These are phyloP conservation scores for Pluteus cervinus DNA, from an alignment of 768 basidiomycete genomes.

Conservation along the genomic window DNA sequence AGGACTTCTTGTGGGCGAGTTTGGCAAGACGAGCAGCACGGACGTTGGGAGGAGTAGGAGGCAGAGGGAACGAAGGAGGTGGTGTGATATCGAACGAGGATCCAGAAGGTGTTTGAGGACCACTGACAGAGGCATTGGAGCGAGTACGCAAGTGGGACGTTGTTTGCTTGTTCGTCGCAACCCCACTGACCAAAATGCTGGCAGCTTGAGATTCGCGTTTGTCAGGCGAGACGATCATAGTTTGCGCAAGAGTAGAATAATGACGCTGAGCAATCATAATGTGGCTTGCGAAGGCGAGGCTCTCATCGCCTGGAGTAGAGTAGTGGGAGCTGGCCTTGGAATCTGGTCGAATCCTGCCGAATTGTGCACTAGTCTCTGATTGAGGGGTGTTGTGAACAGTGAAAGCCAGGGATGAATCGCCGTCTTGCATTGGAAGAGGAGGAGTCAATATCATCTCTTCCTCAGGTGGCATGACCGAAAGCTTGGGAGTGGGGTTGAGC, in stretches of 20 bases:
- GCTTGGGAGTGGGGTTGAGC: slow-evolving; percentile 56
- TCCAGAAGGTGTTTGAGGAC: slow-evolving; percentile 31
- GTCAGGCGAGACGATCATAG: slow-evolving; percentile 49
- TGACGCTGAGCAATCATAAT: slow-evolving; percentile 74
- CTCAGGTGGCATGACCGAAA: slow-evolving; percentile 59
- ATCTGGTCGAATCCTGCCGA: slow-evolving; percentile 44
- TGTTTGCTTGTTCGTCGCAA: slow-evolving; percentile 20
- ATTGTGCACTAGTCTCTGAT: slow-evolving; percentile 51
- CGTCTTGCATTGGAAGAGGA: slow-evolving; percentile 55
- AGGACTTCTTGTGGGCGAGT: slow-evolving; percentile 55
- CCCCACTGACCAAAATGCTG: slow-evolving; percentile 25
- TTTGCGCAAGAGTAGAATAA: slow-evolving; percentile 66
- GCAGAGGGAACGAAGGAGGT: slow-evolving; percentile 64
- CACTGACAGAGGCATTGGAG: slow-evolving; percentile 47
- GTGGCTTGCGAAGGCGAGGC: slow-evolving; percentile 40
- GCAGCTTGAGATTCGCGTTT: slow-evolving; percentile 25
- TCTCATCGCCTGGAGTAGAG: slow-evolving; percentile 47
- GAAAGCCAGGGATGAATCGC: slow-evolving; percentile 37
- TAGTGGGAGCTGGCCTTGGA: slow-evolving; percentile 53
- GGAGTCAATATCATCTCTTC: slow-evolving; percentile 49
- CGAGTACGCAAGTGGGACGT: slow-evolving; percentile 55
- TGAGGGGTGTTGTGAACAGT: slow-evolving; percentile 46
- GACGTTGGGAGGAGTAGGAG: slow-evolving; percentile 69
- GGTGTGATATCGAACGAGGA: slow-evolving; percentile 38
- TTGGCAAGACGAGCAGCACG: slow-evolving; percentile 49